Base-by-base conservation (phyloP, 2,329 filamentous ascomycete species). In the Curvularia lunata region DNA sequence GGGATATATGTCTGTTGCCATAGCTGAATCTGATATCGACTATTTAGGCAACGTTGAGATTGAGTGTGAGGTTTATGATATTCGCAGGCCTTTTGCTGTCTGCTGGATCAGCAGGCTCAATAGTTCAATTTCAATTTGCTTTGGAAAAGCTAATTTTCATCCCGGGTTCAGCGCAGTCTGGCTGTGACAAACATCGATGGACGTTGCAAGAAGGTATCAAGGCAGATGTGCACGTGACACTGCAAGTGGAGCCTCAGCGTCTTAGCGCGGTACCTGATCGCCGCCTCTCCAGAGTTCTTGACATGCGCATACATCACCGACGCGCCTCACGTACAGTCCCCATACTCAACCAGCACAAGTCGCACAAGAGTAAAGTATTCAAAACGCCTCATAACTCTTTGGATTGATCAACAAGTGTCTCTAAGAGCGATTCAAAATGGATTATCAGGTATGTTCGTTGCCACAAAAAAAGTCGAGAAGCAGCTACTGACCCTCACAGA, bases 401-500 rank as follows among this genome's bases (percentile, higher is more conserved):
- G 48, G 28, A 58, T 48, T 51, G 49, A 54, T 46, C 16, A 23
- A 58, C 4, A 34, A 38, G 37, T 25, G 21, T 43, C n/a, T 48
- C 18, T 43, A n/a, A 48, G 25, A 25, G 27, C 52, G 25, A n/a
- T 25, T 38, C 2, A 64, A 4, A 49, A 84, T 84, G 82, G 82
- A 84, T 75, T 84, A 82, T 58, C 81, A 83, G 75, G 82, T 82
- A 74, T 9, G 55, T 42, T 23, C 18, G 42, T 52, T 18, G 19
- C 55, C 45, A n/a, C 48, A n/a, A 37, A 55, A 55, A 54, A 52
- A 25, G 43, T 45, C 23, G 48, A 12, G 34, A 49, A 27, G 27
- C 49, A 61, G 28, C 42, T 64, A 48, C 62, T 71, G 53, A 70
- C 60, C 54, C 43, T 30, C 47, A 27, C 48, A 97, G 83, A 97